Conservation (phyloP, 176 grass and related monocot species). For the bread wheat (Triticum aestivum) region IWGSC_CS_RefSeq_v2.1 NC_057806.1:382492517-382493016, state of each 20-base stretch:
- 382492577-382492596: neutral
- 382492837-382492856: neutral
- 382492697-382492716: neutral
- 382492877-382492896: neutral
- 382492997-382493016: neutral
- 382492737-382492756: neutral
- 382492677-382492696: neutral
- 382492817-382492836: slow-evolving; percentile 20
- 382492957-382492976: neutral
- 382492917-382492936: neutral
- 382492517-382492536: neutral
- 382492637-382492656: neutral
- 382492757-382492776: neutral
- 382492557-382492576: neutral
- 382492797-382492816: neutral
- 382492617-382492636: neutral
- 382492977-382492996: neutral
- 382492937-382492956: neutral
- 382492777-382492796: neutral
- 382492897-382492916: neutral
- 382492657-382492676: neutral
- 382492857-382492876: neutral
- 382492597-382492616: neutral
- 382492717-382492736: neutral
- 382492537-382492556: neutral